Base-by-base conservation (phyloP, 2,329 filamentous ascomycete species). In the Apiospora pterosperma region DNA sequence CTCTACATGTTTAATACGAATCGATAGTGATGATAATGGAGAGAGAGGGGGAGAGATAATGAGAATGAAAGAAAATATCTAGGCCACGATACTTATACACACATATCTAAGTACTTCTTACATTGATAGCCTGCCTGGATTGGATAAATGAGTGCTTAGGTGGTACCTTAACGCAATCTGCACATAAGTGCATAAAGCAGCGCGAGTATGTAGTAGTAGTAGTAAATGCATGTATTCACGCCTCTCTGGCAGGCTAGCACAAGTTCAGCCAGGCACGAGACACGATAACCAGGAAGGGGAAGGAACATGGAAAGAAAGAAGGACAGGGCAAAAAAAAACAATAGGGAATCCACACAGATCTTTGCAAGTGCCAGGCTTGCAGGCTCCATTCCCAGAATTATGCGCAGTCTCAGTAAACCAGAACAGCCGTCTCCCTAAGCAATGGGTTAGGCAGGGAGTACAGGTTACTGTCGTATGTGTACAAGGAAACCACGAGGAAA, bases 261-360 rank as follows among this genome's bases (percentile, higher is more conserved):
- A 55, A 55, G 28, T 55, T 55, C 48, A 55, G 48, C 48, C 48
- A 55, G 48, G 34, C 48, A 55, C 48, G 48, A 34, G 48, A 55
- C 48, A 55, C 48, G 28, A 55, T 28, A 52, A 52, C 31, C 44
- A 34, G 48, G 28, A 41, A n/a, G 38, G 38, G 38, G 38, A 19
- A 39, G 38, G 38, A 55, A 34, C 44, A 55, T 55, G 44, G 48
- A 55, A 55, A 28, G 48, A 31, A 52, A 31, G 44, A 52, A 31
- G 25, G 44, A n/a, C n/a, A n/a, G n/a, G n/a, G n/a, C n/a, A 21
- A 19, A 55, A 34, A 31, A 52, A 52, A 55, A 16, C 14, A 55
- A 8, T 4, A 52, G 44, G 41, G 48, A 55, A 55, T 16, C 48
- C 48, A 55, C 48, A 12, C 23, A 34, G 48, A 55, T 55, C 48